Conservation (phyloP, 2,329 filamentous ascomycete species). For the Neodidymelliopsis sp. region DNA sequence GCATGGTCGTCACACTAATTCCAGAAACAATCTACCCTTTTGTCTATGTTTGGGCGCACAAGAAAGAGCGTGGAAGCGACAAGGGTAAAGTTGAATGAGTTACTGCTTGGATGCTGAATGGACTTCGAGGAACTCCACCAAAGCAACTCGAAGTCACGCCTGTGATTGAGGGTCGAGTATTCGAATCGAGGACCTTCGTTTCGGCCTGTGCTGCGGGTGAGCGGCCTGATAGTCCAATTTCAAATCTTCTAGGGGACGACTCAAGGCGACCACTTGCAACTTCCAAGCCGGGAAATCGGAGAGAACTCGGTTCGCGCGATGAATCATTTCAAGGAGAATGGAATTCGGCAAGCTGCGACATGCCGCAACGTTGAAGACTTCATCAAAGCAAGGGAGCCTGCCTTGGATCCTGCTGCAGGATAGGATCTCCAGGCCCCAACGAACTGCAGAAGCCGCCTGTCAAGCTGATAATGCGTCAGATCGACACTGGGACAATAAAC, state of each 20-base stretch:
- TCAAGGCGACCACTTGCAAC: slow-evolving; percentile 1
- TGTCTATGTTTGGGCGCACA: slow-evolving; percentile 47
- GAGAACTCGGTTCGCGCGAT: not conserved
- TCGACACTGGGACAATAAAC: slow-evolving; percentile 5
- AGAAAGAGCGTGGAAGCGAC: slow-evolving; percentile 27
- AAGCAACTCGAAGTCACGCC: not conserved
- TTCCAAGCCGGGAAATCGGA: slow-evolving; percentile 16
- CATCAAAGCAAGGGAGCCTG: slow-evolving; percentile 5
- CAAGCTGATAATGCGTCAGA: slow-evolving; percentile 6
- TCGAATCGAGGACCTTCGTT: slow-evolving; percentile 5
- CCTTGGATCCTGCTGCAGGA: slow-evolving; percentile 9
- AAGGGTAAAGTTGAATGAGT: slow-evolving; percentile 18
- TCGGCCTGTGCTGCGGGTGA: slow-evolving; percentile 10
- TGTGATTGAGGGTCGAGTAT: not conserved
- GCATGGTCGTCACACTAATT: slow-evolving; percentile 48
- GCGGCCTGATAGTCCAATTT: slow-evolving; percentile 9
- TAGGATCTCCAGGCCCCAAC: not conserved
- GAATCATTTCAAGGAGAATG: not conserved
- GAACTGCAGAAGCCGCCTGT: slow-evolving; percentile 5
- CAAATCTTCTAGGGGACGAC: slow-evolving; percentile 13
- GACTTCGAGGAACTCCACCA: too few species aligned
- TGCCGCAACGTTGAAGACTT: slow-evolving; percentile 1
- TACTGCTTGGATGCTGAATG: not conserved
- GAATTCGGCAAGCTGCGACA: slow-evolving; percentile 3
- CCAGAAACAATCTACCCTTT: slow-evolving; percentile 51